These are phyloP conservation scores for Coleophoma eucalyptorum DNA, from an alignment of 2,329 filamentous ascomycete genomes.

Conservation along the genomic window DNA sequence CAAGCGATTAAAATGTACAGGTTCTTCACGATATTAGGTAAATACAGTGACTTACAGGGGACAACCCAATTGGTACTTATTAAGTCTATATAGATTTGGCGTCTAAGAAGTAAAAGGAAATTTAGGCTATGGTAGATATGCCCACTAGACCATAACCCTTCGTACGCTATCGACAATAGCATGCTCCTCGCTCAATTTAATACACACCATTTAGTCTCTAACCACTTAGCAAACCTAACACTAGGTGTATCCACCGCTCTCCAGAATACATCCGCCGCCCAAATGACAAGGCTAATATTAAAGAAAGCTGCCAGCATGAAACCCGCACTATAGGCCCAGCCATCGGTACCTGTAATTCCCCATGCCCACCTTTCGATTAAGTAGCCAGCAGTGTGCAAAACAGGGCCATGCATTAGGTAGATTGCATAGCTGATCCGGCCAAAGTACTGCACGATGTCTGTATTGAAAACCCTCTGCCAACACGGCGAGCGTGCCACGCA, in stretches of 20 bases:
- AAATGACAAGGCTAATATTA: conserved; percentile 34
- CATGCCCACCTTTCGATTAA: background rate
- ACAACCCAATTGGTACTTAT: too few relatives aligned
- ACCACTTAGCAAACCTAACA: conserved; percentile 40
- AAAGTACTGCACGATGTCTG: conserved; percentile 44
- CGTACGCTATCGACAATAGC: too few relatives aligned
- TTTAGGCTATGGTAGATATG: too few relatives aligned
- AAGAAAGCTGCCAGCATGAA: conserved; percentile 31
- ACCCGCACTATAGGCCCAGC: conserved; percentile 23
- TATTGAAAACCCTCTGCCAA: conserved; percentile 38
- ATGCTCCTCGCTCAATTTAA: too few relatives aligned
- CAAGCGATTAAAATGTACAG: too few relatives aligned
- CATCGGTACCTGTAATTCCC: background rate
- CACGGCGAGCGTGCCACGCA: background rate
- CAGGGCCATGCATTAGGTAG: conserved; percentile 49
- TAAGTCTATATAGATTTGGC: too few relatives aligned
- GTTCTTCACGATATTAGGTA: too few relatives aligned
- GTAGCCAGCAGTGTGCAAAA: conserved; percentile 26
- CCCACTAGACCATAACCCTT: too few relatives aligned
- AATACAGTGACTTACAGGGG: too few relatives aligned
- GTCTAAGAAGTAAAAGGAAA: too few relatives aligned
- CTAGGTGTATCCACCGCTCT: conserved; percentile 44
- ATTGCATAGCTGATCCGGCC: conserved; percentile 50
- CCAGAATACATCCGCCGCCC: conserved; percentile 55
- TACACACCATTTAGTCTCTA: conserved; percentile 27